Evolutionary conservation across 768 basidiomycete genomes (phyloP).

Genomic region (Sistotremastrum niveocremeum): DNA sequence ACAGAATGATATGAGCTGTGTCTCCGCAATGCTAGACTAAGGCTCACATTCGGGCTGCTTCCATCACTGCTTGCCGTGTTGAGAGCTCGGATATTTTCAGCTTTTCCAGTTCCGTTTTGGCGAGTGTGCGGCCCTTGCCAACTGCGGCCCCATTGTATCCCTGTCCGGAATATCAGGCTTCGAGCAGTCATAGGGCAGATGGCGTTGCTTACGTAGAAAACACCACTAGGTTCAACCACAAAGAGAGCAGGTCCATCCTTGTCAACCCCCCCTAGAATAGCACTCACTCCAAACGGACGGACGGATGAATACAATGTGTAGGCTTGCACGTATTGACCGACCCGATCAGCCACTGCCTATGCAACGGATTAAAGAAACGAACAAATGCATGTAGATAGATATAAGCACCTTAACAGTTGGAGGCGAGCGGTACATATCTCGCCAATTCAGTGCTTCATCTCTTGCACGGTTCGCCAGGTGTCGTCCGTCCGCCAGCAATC

Average conservation of each 20-base stretch:
- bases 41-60: slow-evolving; percentile 89
- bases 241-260: slow-evolving; percentile 76
- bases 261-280: slow-evolving; percentile 82
- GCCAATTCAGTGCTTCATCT: slow-evolving; percentile 66
- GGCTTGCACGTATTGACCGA: slow-evolving; percentile 83
- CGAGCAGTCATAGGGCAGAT: background rate
- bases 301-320: slow-evolving; percentile 98
- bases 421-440: slow-evolving; percentile 59
- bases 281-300: slow-evolving; percentile 90
- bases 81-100: slow-evolving; percentile 74
- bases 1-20: slow-evolving; percentile 2
- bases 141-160: slow-evolving; percentile 95
- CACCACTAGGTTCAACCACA: slow-evolving; percentile 90
- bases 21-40: slow-evolving; percentile 3
- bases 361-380: background rate
- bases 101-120: slow-evolving; percentile 97
- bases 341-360: slow-evolving; percentile 55
- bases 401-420: slow-evolving; percentile 59
- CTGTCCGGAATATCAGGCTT: slow-evolving; percentile 23
- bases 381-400: background rate
- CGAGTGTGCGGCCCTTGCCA: slow-evolving; percentile 94
- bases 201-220: slow-evolving; percentile 55
- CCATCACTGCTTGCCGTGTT: slow-evolving; percentile 73
- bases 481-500: slow-evolving; percentile 85
- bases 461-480: slow-evolving; percentile 75